phyloP scores from a whole-genome alignment of 177 flowering plant genomes.

The Vitis hybrid region DNA sequence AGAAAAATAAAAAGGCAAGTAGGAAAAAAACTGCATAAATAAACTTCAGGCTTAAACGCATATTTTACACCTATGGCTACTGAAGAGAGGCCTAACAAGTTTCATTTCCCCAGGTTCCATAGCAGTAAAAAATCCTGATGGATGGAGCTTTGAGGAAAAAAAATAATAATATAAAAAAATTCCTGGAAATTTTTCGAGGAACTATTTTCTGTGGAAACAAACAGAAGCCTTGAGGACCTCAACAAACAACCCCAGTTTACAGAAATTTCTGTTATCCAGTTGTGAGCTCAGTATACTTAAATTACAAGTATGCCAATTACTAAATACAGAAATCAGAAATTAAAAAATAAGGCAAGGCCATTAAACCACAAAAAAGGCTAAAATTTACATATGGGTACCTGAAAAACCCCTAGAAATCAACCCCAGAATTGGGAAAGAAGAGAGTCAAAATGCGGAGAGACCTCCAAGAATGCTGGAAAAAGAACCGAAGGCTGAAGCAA shows the following conservation, averaged over 20 bases:
- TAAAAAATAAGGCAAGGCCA: not conserved
- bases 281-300: too few species aligned
- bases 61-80: too few species aligned
- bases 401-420: constrained; percentile 4
- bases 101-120: too few species aligned
- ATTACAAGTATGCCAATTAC: not conserved
- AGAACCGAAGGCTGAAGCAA: not conserved
- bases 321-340: not conserved
- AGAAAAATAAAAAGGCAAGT: not conserved
- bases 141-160: too few species aligned
- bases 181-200: not conserved
- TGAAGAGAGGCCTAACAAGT: too few species aligned
- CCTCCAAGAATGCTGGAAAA: not conserved
- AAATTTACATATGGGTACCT: constrained; percentile 2
- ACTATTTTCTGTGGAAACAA: not conserved
- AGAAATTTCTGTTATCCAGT: not conserved
- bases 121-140: too few species aligned
- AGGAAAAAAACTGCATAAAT: not conserved
- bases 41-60: too few species aligned
- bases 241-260: not conserved
- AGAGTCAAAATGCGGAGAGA: constrained; percentile 1
- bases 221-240: not conserved
- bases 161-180: too few species aligned
- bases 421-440: not conserved
- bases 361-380: not conserved